Evolutionary conservation across 352 stramenopile species (phyloP), one percentile per base, ranked within the genome.

Genomic region (Phytophthora ohioensis): DNA sequence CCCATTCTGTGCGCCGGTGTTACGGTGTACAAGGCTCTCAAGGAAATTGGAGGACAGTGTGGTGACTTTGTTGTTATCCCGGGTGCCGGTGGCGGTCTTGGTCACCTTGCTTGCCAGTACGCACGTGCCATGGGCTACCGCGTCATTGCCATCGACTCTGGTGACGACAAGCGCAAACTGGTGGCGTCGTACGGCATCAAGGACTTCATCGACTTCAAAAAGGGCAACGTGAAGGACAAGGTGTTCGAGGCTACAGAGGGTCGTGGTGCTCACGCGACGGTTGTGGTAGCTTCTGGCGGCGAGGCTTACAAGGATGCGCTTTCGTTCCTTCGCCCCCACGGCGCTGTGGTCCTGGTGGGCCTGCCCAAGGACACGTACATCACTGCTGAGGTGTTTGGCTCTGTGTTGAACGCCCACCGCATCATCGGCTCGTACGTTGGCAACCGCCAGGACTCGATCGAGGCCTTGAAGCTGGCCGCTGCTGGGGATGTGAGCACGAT

Each of bases 1-100:
- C 80, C 88, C 0, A 77, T 98, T 4, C 68, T 98, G 31, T 98
- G 92, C 65, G 90, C 91, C 11, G 91, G 92, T 32, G 85, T 97
- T 47, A 98, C 92, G 0, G 85, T 84, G 6, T 98, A 93, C 69
- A 93, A 84, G 54, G 90, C 91, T 2, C 64, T 96, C 42, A 85
- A 83, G 67, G 74, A 88, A 48, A 89, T 80, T 32, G 79, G 75
- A 31, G 80, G 77, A n/a, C 35, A 73, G 10, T 61, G 70, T 2
- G 79, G 78, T 12, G 65, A 85, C 46, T 82, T 62, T 2, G 71
- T 97, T 0, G 88, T 72, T n/a, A 78, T 97, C 27, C 73, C 80
- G 0, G 90, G 90, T 13, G 73, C 73, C 15, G 76, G 92, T 51
- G 90, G 90, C 46, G 81, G 88, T 49, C 71, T 97, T 9, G 88